Conservation (phyloP, 106 monocot genomes). For the Allium fistulosum region DNA sequence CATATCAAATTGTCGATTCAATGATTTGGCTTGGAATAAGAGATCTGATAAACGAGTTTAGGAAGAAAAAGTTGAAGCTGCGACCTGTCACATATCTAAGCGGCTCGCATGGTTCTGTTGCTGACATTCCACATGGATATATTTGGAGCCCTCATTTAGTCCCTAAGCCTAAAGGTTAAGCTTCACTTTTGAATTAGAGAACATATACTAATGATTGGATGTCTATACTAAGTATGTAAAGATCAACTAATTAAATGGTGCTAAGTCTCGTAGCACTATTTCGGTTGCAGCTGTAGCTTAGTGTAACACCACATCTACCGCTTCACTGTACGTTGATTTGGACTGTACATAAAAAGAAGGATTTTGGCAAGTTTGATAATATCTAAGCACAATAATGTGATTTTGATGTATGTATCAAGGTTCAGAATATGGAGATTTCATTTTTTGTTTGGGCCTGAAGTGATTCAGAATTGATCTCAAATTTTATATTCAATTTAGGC, state of each 20-base stretch:
- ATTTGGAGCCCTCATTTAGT: constrained; percentile 85
- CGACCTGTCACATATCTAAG: constrained; percentile 67
- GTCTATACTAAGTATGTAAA: not conserved
- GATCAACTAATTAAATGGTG: not conserved
- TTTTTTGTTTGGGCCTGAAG: too few relatives aligned
- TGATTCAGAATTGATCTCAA: too few relatives aligned
- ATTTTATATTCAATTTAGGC: too few relatives aligned
- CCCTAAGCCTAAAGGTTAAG: constrained; percentile 67
- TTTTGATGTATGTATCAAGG: too few relatives aligned
- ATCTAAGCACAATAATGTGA: too few relatives aligned
- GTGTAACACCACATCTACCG: too few relatives aligned
- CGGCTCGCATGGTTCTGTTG: constrained; percentile 41
- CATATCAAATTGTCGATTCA: constrained; percentile 49
- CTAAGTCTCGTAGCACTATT: not conserved
- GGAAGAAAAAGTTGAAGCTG: constrained; percentile 69
- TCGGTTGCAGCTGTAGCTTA: too few relatives aligned
- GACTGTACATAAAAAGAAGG: too few relatives aligned
- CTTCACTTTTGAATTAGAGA: not conserved
- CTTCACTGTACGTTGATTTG: too few relatives aligned
- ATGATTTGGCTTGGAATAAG: constrained; percentile 80
- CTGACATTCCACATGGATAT: constrained; percentile 61
- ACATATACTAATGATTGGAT: not conserved
- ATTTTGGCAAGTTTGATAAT: too few relatives aligned
- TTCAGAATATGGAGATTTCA: too few relatives aligned
- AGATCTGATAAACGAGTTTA: constrained; percentile 72